These are phyloP conservation scores for Hygrocybe coccinea DNA, from an alignment of 768 basidiomycete species.

Conservation along the genomic window DNA sequence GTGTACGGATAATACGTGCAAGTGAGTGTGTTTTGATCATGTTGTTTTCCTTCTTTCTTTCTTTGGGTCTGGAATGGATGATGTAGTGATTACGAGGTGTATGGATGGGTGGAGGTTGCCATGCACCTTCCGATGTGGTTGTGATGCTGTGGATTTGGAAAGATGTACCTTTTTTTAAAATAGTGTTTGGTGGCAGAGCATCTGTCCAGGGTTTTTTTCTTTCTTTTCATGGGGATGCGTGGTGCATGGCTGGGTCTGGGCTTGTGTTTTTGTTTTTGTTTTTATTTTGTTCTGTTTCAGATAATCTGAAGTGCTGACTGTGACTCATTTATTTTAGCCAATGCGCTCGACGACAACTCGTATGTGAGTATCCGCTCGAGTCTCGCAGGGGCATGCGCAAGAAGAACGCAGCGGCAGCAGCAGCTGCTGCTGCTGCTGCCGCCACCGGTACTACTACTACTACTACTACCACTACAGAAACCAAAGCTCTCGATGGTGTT, in stretches of 20 bases:
- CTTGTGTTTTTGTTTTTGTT: background rate
- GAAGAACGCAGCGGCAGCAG: constrained; percentile 30
- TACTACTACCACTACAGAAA: too few relatives aligned
- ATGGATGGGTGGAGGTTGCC: too few relatives aligned
- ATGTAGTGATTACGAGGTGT: background rate
- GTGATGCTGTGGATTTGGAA: too few relatives aligned
- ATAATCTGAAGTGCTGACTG: too few relatives aligned
- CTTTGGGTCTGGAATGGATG: background rate
- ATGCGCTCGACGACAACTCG: constrained; percentile 63
- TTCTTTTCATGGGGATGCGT: background rate
- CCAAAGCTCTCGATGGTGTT: too few relatives aligned
- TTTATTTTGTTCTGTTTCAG: too few relatives aligned
- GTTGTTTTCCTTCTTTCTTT: constrained; percentile 4
- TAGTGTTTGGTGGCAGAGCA: too few relatives aligned
- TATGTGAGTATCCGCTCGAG: constrained; percentile 66
- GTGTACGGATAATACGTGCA: constrained; percentile 57
- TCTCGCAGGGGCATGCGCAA: constrained; percentile 67
- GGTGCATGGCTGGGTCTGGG: background rate
- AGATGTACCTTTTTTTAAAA: too few relatives aligned
- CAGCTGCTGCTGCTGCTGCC: too few relatives aligned
- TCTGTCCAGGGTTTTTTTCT: too few relatives aligned
- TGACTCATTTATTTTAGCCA: constrained; percentile 43
- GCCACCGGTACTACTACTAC: too few relatives aligned
- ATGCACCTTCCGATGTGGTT: too few relatives aligned
- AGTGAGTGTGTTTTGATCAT: constrained; percentile 39